Evolutionary conservation across 495 filamentous ascomycete genomes (phyloP).

Genomic region (Penicillium paxilli): DNA sequence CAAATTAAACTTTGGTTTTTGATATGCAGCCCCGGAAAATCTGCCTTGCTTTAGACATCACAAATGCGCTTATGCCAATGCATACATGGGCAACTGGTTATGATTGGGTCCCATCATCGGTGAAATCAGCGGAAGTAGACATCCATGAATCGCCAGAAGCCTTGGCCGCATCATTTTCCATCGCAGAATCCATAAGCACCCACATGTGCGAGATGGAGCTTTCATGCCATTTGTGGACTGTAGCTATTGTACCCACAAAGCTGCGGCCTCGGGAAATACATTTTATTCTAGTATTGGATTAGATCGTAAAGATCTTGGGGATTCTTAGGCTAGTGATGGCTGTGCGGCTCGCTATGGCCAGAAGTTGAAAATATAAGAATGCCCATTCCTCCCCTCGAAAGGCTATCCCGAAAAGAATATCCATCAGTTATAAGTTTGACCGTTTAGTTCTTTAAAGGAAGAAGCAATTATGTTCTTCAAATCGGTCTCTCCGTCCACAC

Average conservation of each 20-base stretch:
- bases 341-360: background rate
- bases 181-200: background rate
- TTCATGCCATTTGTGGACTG: slow-evolving; percentile 9
- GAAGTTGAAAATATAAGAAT: slow-evolving; percentile 5
- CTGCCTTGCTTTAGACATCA: background rate
- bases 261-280: background rate
- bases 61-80: background rate
- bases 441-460: background rate
- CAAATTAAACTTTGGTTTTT: background rate
- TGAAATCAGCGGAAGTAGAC: background rate
- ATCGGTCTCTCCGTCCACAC: background rate
- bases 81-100: background rate
- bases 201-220: slow-evolving; percentile 9
- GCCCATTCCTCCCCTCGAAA: background rate
- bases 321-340: background rate
- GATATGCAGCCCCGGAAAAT: background rate
- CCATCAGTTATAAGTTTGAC: background rate
- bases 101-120: background rate
- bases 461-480: background rate
- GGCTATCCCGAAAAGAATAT: background rate
- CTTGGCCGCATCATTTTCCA: slow-evolving; percentile 3
- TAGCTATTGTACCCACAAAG: background rate
- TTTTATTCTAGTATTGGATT: background rate
- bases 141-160: background rate
- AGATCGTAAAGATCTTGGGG: too few species aligned